A percentile compares a stretch with the other conserved stretches of the same genome.
Conservation (phyloP, 192 early-diverging fungal species). For the Irineochytrium annulatum region DNA sequence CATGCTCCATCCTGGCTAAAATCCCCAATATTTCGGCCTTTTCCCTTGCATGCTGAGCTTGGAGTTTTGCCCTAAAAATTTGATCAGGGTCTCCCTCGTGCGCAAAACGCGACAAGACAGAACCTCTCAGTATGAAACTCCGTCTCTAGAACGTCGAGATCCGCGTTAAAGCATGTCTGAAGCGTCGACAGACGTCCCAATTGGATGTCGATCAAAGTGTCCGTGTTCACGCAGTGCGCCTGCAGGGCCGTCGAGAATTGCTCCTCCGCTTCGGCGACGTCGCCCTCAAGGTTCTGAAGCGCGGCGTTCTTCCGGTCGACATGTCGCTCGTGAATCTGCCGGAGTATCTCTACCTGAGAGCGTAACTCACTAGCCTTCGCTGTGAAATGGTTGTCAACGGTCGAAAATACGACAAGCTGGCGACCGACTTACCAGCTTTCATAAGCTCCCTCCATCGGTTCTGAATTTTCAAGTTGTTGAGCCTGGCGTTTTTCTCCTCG, state of each 20-base stretch:
- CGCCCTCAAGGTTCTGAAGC: conserved; percentile 33
- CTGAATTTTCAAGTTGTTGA: conserved; percentile 57
- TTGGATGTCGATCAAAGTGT: conserved; percentile 54
- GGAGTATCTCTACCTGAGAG: conserved; percentile 37
- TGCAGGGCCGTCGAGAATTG: conserved; percentile 51
- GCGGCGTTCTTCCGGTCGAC: conserved; percentile 44
- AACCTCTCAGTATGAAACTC: conserved; percentile 57
- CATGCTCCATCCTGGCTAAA: conserved; percentile 50
- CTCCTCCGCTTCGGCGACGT: conserved; percentile 50
- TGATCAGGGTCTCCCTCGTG: neutral
- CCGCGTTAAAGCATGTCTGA: conserved; percentile 43
- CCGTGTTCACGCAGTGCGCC: conserved; percentile 54
- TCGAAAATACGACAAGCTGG: too few relatives aligned
- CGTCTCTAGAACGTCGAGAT: conserved; percentile 42
- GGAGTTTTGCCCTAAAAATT: conserved; percentile 23
- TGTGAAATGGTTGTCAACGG: neutral
- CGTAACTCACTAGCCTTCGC: conserved; percentile 44
- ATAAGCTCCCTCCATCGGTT: conserved; percentile 61
- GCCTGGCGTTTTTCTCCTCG: conserved; percentile 50
- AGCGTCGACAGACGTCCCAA: conserved; percentile 39
- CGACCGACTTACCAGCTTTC: conserved; percentile 43
- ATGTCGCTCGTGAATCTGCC: conserved; percentile 48
- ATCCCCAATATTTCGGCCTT: conserved; percentile 52
- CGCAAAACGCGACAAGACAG: neutral
- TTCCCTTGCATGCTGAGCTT: conserved; percentile 47